These are phyloP conservation scores for Chaetoscypha palmicola DNA, from an alignment of 2,329 filamentous ascomycete species.

Conservation along the genomic window DNA sequence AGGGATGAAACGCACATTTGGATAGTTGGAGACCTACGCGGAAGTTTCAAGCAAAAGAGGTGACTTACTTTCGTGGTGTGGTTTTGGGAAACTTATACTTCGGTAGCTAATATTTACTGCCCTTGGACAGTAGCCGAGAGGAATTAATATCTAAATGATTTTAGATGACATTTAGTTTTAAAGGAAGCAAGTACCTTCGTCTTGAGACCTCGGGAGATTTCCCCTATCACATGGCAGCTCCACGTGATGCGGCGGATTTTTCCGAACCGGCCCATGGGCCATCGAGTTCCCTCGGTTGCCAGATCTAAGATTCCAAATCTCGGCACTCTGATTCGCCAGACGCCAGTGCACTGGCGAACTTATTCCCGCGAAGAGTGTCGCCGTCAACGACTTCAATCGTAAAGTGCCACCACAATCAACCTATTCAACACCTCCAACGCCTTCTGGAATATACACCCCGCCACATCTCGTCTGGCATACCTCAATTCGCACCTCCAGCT, in stretches of 20 bases:
- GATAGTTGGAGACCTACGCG: too few species aligned
- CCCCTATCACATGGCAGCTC: too few species aligned
- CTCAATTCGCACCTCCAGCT: not conserved
- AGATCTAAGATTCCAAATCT: not conserved
- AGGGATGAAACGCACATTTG: too few species aligned
- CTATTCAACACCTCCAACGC: not conserved
- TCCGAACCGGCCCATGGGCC: conserved; percentile 4
- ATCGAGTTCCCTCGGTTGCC: not conserved
- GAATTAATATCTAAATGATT: too few species aligned
- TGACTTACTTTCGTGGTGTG: too few species aligned
- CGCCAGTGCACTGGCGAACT: conserved; percentile 2
- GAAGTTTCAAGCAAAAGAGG: too few species aligned
- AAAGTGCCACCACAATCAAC: not conserved
- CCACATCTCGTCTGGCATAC: not conserved
- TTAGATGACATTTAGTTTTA: too few species aligned
- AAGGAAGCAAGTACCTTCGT: too few species aligned
- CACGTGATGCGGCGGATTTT: not conserved
- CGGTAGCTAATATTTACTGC: too few species aligned
- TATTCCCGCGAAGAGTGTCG: conserved; percentile 9
- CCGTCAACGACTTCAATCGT: not conserved
- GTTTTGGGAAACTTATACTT: too few species aligned
- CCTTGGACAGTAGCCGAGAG: too few species aligned
- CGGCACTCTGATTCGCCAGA: conserved; percentile 2
- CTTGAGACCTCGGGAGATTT: too few species aligned
- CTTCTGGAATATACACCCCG: not conserved